Conservation (phyloP, 2,329 filamentous ascomycete species). For the Microsporum audouinii region DNA sequence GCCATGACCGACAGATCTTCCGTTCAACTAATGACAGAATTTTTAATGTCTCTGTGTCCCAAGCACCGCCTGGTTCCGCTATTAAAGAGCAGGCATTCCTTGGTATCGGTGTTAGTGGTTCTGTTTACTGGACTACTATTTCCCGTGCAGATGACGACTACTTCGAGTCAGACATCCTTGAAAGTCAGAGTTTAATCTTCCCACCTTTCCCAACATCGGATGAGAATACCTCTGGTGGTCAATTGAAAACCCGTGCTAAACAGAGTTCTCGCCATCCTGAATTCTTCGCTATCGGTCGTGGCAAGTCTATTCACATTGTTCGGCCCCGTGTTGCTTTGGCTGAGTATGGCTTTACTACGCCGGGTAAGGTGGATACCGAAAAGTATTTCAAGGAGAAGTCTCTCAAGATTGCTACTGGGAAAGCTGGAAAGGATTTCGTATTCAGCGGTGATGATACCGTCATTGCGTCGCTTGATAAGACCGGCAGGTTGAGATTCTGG, state of each 20-base stretch:
- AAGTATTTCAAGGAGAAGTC: slow-evolving; percentile 76
- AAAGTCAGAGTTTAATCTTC: slow-evolving; percentile 77
- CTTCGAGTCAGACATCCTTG: slow-evolving; percentile 64
- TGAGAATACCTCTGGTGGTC: slow-evolving; percentile 80
- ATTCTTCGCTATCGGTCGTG: slow-evolving; percentile 88
- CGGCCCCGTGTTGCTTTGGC: slow-evolving; percentile 47
- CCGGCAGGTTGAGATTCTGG: slow-evolving; percentile 95
- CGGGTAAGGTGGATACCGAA: slow-evolving; percentile 64
- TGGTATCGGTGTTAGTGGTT: slow-evolving; percentile 84
- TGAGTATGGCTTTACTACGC: slow-evolving; percentile 40
- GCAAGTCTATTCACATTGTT: slow-evolving; percentile 90
- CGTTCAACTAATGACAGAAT: slow-evolving; percentile 84
- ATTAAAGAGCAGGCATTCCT: slow-evolving; percentile 69
- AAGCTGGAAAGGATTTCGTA: slow-evolving; percentile 94
- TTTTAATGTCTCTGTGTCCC: slow-evolving; percentile 82
- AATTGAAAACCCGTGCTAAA: slow-evolving; percentile 89
- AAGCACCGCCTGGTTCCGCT: slow-evolving; percentile 45
- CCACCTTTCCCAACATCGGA: slow-evolving; percentile 77
- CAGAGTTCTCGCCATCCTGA: slow-evolving; percentile 80
- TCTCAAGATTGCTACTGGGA: slow-evolving; percentile 89
- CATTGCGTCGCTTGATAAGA: slow-evolving; percentile 93
- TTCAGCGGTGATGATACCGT: slow-evolving; percentile 95
- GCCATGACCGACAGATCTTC: slow-evolving; percentile 83
- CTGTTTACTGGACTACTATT: slow-evolving; percentile 89
- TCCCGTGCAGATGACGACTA: slow-evolving; percentile 66